phyloP scores from a whole-genome alignment of 2,329 filamentous ascomycete genomes.

The Helotiales sp. region DNA sequence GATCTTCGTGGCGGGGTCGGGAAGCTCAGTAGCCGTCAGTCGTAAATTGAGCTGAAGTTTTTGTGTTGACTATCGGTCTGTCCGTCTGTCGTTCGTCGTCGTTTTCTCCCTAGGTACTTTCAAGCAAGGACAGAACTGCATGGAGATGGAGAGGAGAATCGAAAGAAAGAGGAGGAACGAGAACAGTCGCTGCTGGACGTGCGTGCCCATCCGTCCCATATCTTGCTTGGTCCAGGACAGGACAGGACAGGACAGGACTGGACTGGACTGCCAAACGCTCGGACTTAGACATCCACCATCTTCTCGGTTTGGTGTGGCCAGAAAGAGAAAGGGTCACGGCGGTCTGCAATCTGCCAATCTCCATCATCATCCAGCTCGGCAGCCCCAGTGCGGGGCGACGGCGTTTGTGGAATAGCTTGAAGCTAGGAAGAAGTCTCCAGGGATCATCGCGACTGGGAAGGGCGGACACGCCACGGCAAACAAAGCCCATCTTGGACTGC shows the following conservation, averaged over 20 bases:
- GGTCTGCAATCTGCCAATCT: slow-evolving; percentile 14
- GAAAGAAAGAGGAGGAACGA: background rate
- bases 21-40: slow-evolving; percentile 9
- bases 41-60: no score
- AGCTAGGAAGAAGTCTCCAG: background rate
- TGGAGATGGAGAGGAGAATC: no score
- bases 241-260: background rate
- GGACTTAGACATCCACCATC: slow-evolving; percentile 10
- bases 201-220: background rate
- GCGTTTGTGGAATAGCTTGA: slow-evolving; percentile 1
- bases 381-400: slow-evolving; percentile 8
- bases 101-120: no score
- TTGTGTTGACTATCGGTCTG: background rate
- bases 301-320: background rate
- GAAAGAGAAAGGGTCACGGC: background rate
- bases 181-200: background rate
- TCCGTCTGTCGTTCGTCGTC: no score
- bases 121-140: no score
- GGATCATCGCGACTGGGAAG: background rate
- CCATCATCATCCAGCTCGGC: background rate
- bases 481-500: background rate
- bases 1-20: slow-evolving; percentile 25
- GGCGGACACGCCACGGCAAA: background rate
- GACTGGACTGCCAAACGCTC: background rate
- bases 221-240: no score